A percentile compares a stretch with the other conserved stretches of the same genome.
Evolutionary conservation across 2,329 filamentous ascomycete genomes (phyloP).

Genomic region (Clonostachys rhizophaga): DNA sequence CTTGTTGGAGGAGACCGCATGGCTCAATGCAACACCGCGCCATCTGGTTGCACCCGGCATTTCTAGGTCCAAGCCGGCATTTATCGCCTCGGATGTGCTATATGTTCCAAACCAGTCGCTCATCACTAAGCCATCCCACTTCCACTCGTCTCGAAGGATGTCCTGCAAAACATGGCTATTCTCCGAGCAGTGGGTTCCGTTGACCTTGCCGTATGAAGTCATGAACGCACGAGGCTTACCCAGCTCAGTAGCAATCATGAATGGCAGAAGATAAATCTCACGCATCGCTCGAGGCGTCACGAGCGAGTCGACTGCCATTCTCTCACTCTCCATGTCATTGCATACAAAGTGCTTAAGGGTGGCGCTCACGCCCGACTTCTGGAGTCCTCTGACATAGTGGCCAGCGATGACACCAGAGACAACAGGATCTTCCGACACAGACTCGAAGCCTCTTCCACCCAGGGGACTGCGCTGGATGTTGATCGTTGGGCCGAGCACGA

Average conservation of each 20-base stretch:
- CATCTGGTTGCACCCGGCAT: slow-evolving; percentile 26
- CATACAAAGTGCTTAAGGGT: slow-evolving; percentile 41
- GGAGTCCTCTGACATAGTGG: slow-evolving; percentile 67
- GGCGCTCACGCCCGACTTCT: slow-evolving; percentile 32
- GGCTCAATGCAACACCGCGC: slow-evolving; percentile 12
- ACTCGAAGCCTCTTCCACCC: slow-evolving; percentile 83
- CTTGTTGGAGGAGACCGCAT: slow-evolving; percentile 13
- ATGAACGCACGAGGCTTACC: slow-evolving; percentile 35
- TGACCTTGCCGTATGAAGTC: slow-evolving; percentile 42
- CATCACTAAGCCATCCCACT: slow-evolving; percentile 37
- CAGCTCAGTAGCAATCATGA: slow-evolving; percentile 35
- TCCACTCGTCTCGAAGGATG: slow-evolving; percentile 36
- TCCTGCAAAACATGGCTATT: slow-evolving; percentile 28
- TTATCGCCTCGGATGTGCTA: slow-evolving; percentile 22
- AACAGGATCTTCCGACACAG: slow-evolving; percentile 77
- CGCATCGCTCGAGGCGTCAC: slow-evolving; percentile 20
- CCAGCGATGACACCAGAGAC: slow-evolving; percentile 70
- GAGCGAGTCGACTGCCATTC: slow-evolving; percentile 18
- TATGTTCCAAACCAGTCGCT: slow-evolving; percentile 37
- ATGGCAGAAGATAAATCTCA: slow-evolving; percentile 36
- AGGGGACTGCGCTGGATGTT: slow-evolving; percentile 82
- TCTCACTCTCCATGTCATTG: slow-evolving; percentile 29
- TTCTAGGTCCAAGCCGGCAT: slow-evolving; percentile 21
- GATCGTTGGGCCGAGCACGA: slow-evolving; percentile 54
- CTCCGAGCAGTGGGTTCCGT: slow-evolving; percentile 34